A percentile compares a stretch with the other conserved stretches of the same genome.
Conservation (phyloP, 192 early-diverging fungal species). For the Backusella luteola region DNA sequence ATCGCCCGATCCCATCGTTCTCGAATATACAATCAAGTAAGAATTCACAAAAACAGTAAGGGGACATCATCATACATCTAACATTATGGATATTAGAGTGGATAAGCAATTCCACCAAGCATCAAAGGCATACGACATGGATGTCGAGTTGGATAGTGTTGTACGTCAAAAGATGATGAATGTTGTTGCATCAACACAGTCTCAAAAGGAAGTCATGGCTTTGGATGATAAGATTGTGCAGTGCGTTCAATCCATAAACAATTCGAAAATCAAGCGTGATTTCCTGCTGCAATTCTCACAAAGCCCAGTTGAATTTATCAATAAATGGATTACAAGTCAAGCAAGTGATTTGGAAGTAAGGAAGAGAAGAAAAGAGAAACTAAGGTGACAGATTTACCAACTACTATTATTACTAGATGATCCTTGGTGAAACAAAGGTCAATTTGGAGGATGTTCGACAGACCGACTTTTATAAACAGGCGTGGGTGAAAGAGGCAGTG, state of each 20-base stretch:
- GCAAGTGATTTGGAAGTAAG: conserved; percentile 87
- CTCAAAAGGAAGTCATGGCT: conserved; percentile 41
- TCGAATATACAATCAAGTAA: conserved; percentile 88
- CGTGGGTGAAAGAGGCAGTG: conserved; percentile 85
- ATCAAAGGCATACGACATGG: conserved; percentile 85
- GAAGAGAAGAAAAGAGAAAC: not conserved
- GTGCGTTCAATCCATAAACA: conserved; percentile 82
- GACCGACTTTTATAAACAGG: conserved; percentile 71
- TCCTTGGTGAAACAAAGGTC: conserved; percentile 72
- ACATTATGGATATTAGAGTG: conserved; percentile 33
- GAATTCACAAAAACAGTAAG: not conserved
- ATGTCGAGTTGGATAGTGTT: conserved; percentile 85
- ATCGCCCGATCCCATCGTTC: conserved; percentile 82
- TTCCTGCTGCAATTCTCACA: conserved; percentile 87
- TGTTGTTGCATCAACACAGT: conserved; percentile 43
- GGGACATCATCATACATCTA: not conserved
- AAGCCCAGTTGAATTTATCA: conserved; percentile 86
- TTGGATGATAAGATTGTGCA: conserved; percentile 71
- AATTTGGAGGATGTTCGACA: conserved; percentile 74
- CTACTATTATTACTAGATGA: conserved; percentile 38
- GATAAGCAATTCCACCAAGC: conserved; percentile 78
- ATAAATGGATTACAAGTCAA: conserved; percentile 92
- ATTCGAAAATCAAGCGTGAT: conserved; percentile 87
- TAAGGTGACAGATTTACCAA: not conserved
- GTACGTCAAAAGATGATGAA: conserved; percentile 57